Evolutionary conservation across 192 early-diverging fungal genomes (phyloP).

Genomic region (Linnemannia zychae): DNA sequence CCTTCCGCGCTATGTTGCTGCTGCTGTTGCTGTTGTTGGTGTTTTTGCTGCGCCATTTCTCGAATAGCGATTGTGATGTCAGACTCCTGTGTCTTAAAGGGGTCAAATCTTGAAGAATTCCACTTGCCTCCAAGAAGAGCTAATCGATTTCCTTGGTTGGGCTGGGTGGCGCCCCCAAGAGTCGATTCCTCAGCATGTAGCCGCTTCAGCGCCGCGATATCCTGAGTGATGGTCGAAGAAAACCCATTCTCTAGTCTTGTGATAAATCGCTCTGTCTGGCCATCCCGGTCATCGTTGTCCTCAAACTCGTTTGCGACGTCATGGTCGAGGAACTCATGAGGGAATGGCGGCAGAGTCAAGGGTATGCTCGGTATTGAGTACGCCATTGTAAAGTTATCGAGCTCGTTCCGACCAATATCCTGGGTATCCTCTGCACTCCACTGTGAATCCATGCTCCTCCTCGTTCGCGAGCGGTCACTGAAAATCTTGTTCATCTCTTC

Average conservation of each 20-base stretch:
- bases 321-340: slow-evolving; percentile 15
- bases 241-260: slow-evolving; percentile 11
- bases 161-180: background rate
- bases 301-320: slow-evolving; percentile 18
- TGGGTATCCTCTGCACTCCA: slow-evolving; percentile 30
- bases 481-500: slow-evolving; percentile 43
- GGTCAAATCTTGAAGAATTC: slow-evolving; percentile 9
- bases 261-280: slow-evolving; percentile 5
- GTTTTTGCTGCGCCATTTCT: slow-evolving; percentile 1
- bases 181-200: background rate
- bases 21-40: background rate
- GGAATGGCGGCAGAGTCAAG: background rate
- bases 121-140: slow-evolving; percentile 7
- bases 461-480: slow-evolving; percentile 25
- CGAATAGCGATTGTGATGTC: slow-evolving; percentile 27
- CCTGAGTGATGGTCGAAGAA: slow-evolving; percentile 27
- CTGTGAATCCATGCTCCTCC: slow-evolving; percentile 22
- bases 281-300: slow-evolving; percentile 23
- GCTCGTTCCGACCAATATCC: slow-evolving; percentile 3
- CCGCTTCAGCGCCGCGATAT: slow-evolving; percentile 33
- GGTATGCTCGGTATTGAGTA: slow-evolving; percentile 19
- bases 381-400: slow-evolving; percentile 19
- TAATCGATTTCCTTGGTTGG: background rate
- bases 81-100: slow-evolving; percentile 9
- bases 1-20: background rate